Base-by-base conservation (phyloP, 805 yeast species). In the Wilhelminamyces savonicus region DNA sequence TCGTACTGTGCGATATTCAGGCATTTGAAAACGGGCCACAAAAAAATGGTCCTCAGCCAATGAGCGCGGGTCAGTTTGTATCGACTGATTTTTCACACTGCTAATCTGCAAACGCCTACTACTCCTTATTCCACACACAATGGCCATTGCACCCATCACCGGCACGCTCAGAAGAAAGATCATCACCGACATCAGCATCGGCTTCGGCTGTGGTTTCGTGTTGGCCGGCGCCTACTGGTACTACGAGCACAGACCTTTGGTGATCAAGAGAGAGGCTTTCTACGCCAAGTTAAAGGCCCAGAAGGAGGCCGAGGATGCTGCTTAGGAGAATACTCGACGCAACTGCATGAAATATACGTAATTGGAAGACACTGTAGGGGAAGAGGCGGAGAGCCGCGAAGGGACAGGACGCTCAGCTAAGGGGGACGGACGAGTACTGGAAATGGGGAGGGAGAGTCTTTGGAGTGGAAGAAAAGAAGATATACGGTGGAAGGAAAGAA, bases 131-230 rank as follows among this genome's bases (percentile, higher is more conserved):
- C 13, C 18, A 19, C 21, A 18, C 26, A 55, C 34, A 33, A 82
- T 78, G 82, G 81, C 87, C 59, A 71, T 84, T 54, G 83, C 90
- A 54, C 92, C 94, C 50, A 85, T 88, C 52, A 74, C 79, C 31
- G 96, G 96, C 45, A 66, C 81, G 39, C 72, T 88, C 45, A 84
- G 76, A 66, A 83, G 76, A 70, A 82, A 78, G 66, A 75, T 84
- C 60, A 69, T 79, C 54, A 74, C 82, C 45, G 96, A 88, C 52
- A 76, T 88, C 56, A 41, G 76, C 46, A 61, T 80, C 41, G 94
- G 92, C 37, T 71, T 76, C 62, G 72, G 48, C 32, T 48, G 52
- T 41, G 90, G 90, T 34, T 62, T 73, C 36, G 73, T 58, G 23
- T 43, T 62, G 46, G 72, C 77, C 51, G 87, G 80, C 38, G 66